Conservation (phyloP, 208 protist genomes). For the Leishmania guyanensis region DNA sequence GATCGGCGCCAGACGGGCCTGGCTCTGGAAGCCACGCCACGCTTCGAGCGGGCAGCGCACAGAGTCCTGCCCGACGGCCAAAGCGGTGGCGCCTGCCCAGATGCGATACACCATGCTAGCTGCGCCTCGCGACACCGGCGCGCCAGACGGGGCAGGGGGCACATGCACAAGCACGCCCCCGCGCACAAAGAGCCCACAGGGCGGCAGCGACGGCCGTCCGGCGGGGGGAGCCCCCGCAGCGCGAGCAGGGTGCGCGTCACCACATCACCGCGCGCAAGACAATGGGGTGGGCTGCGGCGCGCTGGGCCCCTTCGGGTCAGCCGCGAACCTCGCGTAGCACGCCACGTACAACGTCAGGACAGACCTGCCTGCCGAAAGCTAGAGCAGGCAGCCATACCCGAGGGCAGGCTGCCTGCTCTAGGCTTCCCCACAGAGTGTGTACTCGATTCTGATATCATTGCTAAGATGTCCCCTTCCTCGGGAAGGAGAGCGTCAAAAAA, state of each 20-base stretch:
- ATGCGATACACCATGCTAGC: too few species aligned
- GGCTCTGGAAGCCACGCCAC: too few species aligned
- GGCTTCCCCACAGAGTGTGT: neutral
- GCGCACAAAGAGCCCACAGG: too few species aligned
- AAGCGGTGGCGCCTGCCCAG: too few species aligned
- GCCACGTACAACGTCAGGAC: neutral
- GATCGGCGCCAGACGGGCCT: too few species aligned
- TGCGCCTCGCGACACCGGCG: too few species aligned
- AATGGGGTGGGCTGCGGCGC: neutral
- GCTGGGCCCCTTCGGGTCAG: neutral
- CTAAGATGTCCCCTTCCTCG: neutral
- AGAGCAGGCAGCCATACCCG: neutral
- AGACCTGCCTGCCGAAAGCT: neutral
- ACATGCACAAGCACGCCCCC: too few species aligned
- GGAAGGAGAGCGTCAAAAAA: neutral
- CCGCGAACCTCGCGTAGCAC: neutral
- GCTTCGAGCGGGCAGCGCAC: too few species aligned
- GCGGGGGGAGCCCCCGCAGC: neutral
- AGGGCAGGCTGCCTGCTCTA: neutral
- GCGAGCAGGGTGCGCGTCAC: neutral
- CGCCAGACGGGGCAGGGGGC: too few species aligned
- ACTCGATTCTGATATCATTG: neutral
- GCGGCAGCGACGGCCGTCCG: neutral
- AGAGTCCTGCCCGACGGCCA: too few species aligned
- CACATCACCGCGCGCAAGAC: neutral